phyloP scores from a whole-genome alignment of 2,329 filamentous ascomycete species.

The Nothophaeocryptopus gaeumannii region DNA sequence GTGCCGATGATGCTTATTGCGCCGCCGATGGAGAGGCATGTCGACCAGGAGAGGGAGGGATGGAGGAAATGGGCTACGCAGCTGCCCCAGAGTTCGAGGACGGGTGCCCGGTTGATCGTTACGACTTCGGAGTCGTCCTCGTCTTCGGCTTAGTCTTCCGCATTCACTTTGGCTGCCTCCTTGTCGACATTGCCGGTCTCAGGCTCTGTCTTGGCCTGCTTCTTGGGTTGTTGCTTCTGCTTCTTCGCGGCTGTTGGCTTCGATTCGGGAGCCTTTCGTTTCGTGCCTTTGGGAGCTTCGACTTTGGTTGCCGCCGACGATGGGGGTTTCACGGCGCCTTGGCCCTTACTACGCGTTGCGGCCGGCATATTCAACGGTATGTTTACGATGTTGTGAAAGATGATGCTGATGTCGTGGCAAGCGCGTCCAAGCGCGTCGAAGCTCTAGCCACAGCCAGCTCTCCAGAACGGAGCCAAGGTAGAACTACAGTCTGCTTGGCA shows the following conservation, averaged over 20 bases:
- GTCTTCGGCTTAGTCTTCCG: conserved; percentile 1
- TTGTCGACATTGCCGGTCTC: conserved; percentile 2
- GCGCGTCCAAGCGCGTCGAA: no score
- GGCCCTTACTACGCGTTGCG: no score
- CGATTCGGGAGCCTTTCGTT: conserved; percentile 9
- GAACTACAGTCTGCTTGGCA: no score
- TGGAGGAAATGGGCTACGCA: conserved; percentile 30
- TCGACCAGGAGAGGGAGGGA: conserved; percentile 29
- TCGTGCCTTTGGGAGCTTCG: not conserved
- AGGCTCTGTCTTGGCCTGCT: conserved; percentile 7
- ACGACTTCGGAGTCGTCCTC: conserved; percentile 14
- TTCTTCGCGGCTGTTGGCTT: conserved; percentile 12
- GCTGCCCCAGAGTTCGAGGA: conserved; percentile 33
- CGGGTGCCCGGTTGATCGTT: conserved; percentile 34
- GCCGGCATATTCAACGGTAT: no score
- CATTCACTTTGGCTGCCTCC: not conserved
- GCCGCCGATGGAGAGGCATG: conserved; percentile 33
- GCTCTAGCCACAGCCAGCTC: no score
- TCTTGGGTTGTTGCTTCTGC: conserved; percentile 7
- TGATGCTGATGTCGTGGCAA: no score
- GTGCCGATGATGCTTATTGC: conserved; percentile 34
- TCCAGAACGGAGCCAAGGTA: no score
- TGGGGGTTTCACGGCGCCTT: no score
- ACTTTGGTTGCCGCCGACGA: no score
- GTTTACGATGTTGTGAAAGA: no score